phyloP scores from a whole-genome alignment of 257 asterid genomes.

The Capsicum rhomboideum region DNA sequence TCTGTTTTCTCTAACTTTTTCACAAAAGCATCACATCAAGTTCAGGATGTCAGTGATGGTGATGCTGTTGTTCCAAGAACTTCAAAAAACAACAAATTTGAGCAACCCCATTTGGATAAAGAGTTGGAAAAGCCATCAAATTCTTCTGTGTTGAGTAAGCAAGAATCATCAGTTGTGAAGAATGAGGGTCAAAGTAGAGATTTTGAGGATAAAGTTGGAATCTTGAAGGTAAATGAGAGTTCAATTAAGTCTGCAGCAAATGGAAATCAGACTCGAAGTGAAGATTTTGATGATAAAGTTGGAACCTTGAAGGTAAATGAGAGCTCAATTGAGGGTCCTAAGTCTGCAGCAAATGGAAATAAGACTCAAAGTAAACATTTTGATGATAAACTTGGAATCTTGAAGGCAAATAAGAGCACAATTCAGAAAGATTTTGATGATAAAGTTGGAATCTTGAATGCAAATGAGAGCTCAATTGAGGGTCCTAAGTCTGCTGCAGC shows the following conservation, averaged over 20 bases:
- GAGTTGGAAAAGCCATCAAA: slow-evolving; percentile 13
- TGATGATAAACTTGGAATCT: slow-evolving; percentile 22
- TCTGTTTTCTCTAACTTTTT: slow-evolving; percentile 26
- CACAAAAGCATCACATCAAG: slow-evolving; percentile 33
- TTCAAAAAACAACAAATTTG: background rate
- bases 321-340: slow-evolving; percentile 12
- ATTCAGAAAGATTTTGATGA: slow-evolving; percentile 4
- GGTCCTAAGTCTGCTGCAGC: slow-evolving; percentile 17
- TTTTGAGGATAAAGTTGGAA: slow-evolving; percentile 22
- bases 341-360: slow-evolving; percentile 24
- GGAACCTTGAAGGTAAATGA: slow-evolving; percentile 30
- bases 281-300: slow-evolving; percentile 19
- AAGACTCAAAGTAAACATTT: slow-evolving; percentile 18
- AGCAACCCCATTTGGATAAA: slow-evolving; percentile 11
- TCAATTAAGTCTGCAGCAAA: slow-evolving; percentile 12
- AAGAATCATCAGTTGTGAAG: slow-evolving; percentile 5
- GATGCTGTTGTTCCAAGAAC: background rate
- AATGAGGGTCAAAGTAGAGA: slow-evolving; percentile 29
- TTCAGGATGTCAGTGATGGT: background rate
- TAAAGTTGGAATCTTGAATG: slow-evolving; percentile 28
- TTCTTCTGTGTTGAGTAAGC: slow-evolving; percentile 8
- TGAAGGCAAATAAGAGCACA: slow-evolving; percentile 28
- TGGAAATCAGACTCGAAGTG: slow-evolving; percentile 26
- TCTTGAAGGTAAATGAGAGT: slow-evolving; percentile 31
- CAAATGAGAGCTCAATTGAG: slow-evolving; percentile 19